These are phyloP conservation scores for Coniferiporia weirii DNA, from an alignment of 1,284 basidiomycete genomes.

Conservation along the genomic window DNA sequence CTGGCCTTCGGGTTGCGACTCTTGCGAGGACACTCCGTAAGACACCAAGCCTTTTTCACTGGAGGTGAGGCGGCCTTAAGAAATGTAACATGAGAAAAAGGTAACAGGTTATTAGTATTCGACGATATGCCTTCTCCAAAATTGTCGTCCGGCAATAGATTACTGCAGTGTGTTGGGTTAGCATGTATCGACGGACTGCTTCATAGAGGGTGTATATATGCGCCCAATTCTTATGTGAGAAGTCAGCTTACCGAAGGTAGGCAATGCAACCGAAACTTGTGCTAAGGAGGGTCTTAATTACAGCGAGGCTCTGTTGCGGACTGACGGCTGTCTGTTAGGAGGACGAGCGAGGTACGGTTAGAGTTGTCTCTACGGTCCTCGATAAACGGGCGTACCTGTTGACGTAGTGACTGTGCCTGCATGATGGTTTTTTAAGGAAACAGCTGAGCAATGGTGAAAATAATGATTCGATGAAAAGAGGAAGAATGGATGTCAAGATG, in stretches of 20 bases:
- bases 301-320: constrained; percentile 17
- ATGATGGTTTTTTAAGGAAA: neutral
- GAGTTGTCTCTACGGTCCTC: neutral
- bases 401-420: constrained; percentile 6
- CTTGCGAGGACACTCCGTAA: constrained; percentile 24
- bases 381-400: neutral
- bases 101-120: constrained; percentile 37
- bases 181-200: neutral
- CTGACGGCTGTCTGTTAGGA: constrained; percentile 12
- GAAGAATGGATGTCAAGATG: neutral
- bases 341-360: neutral
- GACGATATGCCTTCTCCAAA: constrained; percentile 62
- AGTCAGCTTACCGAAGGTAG: constrained; percentile 9
- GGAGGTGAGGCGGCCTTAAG: constrained; percentile 30
- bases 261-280: constrained; percentile 19
- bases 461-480: neutral
- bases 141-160: constrained; percentile 73
- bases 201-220: constrained; percentile 9
- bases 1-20: constrained; percentile 15
- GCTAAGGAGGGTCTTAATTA: constrained; percentile 18
- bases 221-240: neutral
- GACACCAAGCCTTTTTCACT: constrained; percentile 21
- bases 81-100: constrained; percentile 25
- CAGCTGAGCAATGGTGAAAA: neutral
- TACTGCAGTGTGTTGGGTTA: constrained; percentile 34